phyloP scores from a whole-genome alignment of 176 grass and related monocot genomes.

The Urochloa ruziziensis region DNA sequence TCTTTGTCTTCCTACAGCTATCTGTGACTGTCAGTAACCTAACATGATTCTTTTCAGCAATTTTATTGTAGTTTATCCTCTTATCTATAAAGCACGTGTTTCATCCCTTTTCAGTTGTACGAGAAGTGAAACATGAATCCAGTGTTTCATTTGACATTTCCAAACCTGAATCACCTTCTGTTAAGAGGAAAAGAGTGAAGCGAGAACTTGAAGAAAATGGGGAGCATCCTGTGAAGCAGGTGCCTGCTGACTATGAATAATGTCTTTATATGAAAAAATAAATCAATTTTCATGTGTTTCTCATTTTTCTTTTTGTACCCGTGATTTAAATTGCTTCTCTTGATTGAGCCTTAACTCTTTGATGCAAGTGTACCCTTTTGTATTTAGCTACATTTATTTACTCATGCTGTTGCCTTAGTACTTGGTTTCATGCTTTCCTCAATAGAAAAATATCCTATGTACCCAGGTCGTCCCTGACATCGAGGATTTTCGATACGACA shows the following conservation, averaged over 20 bases:
- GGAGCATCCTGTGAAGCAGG: slow-evolving; percentile 32
- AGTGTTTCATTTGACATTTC: slow-evolving; percentile 14
- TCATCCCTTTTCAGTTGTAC: slow-evolving; percentile 35
- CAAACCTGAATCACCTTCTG: background rate
- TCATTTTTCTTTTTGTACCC: background rate
- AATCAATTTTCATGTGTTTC: background rate
- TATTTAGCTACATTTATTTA: background rate
- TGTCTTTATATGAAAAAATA: background rate
- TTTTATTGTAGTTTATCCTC: background rate
- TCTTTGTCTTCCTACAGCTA: background rate
- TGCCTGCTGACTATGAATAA: slow-evolving; percentile 15
- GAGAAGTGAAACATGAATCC: slow-evolving; percentile 31
- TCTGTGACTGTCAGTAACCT: background rate
- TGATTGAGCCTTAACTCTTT: background rate
- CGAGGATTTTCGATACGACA: slow-evolving; percentile 82
- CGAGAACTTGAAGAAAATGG: slow-evolving; percentile 25
- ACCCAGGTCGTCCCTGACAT: slow-evolving; percentile 77
- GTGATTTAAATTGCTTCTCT: background rate
- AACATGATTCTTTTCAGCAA: background rate
- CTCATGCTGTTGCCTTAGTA: background rate
- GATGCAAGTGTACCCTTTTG: background rate
- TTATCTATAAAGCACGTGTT: background rate
- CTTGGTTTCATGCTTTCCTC: background rate
- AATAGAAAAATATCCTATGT: slow-evolving; percentile 2
- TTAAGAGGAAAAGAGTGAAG: slow-evolving; percentile 51